These are phyloP conservation scores for Cladophialophora psammophila DNA, from an alignment of 2,329 filamentous ascomycete species.

Conservation along the genomic window DNA sequence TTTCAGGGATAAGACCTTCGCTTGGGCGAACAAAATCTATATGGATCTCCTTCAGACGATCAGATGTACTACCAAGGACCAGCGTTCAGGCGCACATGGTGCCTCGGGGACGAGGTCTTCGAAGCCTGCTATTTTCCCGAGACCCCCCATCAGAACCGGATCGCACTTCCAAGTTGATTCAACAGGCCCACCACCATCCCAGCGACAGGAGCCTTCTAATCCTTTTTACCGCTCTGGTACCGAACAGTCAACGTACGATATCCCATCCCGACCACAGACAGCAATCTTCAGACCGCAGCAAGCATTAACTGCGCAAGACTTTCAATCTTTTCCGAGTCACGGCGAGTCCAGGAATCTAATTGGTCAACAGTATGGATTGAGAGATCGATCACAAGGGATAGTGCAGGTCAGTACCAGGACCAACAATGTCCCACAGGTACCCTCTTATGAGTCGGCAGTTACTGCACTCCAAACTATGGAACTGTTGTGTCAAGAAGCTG, in stretches of 20 bases:
- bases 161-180: slow-evolving; percentile 56
- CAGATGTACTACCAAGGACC: slow-evolving; percentile 56
- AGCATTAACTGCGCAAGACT: slow-evolving; percentile 12
- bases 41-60: slow-evolving; percentile 72
- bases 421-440: slow-evolving; percentile 3
- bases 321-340: slow-evolving; percentile 8
- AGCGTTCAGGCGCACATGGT: slow-evolving; percentile 48
- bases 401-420: slow-evolving; percentile 1
- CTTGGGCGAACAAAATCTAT: slow-evolving; percentile 76
- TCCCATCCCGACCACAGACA: slow-evolving; percentile 37
- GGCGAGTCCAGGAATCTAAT: slow-evolving; percentile 1
- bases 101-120: slow-evolving; percentile 50
- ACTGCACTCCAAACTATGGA: slow-evolving; percentile 75
- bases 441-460: slow-evolving; percentile 57
- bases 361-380: slow-evolving; percentile 16
- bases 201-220: slow-evolving; percentile 45
- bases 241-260: slow-evolving; percentile 33
- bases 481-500: slow-evolving; percentile 77
- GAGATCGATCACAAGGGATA: slow-evolving; percentile 19
- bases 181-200: slow-evolving; percentile 31
- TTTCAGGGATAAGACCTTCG: slow-evolving; percentile 73
- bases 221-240: slow-evolving; percentile 44
- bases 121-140: slow-evolving; percentile 67
- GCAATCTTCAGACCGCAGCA: slow-evolving; percentile 35
- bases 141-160: slow-evolving; percentile 65